Percentiles rank a stretch among this genome's conserved stretches.
Evolutionary conservation across 1,284 basidiomycete genomes (phyloP).

Genomic region (Papiliotrema flavescens): DNA sequence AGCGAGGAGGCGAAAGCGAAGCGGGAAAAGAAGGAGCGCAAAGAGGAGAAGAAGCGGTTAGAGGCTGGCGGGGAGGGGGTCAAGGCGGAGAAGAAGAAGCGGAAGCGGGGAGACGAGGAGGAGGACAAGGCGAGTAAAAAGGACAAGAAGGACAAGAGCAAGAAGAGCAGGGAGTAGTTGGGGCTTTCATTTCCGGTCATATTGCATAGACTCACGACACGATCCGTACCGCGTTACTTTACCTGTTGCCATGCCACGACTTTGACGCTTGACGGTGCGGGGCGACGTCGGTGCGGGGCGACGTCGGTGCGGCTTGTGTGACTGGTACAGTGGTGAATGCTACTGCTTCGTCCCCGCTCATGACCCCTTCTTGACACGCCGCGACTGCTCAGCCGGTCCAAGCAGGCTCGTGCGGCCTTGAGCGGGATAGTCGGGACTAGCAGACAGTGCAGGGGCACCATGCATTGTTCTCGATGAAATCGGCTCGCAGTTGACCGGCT

Average conservation of each 20-base stretch:
- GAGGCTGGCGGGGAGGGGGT: slow-evolving; percentile 3
- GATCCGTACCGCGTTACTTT: background rate
- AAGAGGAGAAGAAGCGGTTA: slow-evolving; percentile 18
- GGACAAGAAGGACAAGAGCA: slow-evolving; percentile 6
- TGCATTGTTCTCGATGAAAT: too few relatives aligned
- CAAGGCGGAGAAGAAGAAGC: slow-evolving; percentile 11
- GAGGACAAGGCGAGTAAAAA: slow-evolving; percentile 4
- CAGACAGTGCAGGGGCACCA: too few relatives aligned
- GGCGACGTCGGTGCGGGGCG: too few relatives aligned
- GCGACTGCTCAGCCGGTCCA: too few relatives aligned
- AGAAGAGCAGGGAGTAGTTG: slow-evolving; percentile 15
- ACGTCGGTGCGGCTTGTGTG: too few relatives aligned
- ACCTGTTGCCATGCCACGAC: background rate
- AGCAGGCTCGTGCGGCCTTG: too few relatives aligned
- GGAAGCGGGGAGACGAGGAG: slow-evolving; percentile 2
- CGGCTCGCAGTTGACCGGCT: too few relatives aligned
- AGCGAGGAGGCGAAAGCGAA: slow-evolving; percentile 12
- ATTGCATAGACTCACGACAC: background rate
- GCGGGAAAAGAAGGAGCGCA: slow-evolving; percentile 10
- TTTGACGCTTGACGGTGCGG: too few relatives aligned
- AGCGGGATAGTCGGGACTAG: too few relatives aligned
- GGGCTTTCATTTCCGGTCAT: background rate
- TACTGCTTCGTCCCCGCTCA: background rate
- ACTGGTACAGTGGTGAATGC: background rate
- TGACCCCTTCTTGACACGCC: background rate